phyloP scores from a whole-genome alignment of 176 grass and related monocot genomes.

The Tuctoria greenei region DNA sequence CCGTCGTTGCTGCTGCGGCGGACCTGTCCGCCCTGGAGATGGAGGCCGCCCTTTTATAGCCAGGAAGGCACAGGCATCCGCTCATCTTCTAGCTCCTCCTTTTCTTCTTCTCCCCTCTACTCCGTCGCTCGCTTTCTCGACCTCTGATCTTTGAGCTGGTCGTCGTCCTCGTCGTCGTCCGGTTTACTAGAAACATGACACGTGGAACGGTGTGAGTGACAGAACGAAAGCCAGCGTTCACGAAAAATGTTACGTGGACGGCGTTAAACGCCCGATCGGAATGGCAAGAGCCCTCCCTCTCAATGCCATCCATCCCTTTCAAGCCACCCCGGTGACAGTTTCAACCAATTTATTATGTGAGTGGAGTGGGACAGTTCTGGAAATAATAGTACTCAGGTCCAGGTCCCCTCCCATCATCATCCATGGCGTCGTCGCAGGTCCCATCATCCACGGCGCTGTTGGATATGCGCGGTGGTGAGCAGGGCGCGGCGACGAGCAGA shows the following conservation, averaged over 20 bases:
- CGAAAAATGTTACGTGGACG: not conserved
- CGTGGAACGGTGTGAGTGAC: not conserved
- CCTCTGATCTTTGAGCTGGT: not conserved
- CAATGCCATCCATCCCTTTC: not conserved
- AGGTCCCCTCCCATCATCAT: too few species aligned
- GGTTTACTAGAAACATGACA: conserved; percentile 31
- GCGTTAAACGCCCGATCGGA: not conserved
- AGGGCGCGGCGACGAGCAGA: too few species aligned
- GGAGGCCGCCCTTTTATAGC: conserved; percentile 18
- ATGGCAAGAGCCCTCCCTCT: not conserved
- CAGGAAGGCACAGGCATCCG: conserved; percentile 36
- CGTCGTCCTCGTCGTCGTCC: not conserved
- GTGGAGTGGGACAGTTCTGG: too few species aligned
- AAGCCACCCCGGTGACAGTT: too few species aligned
- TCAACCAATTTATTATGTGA: too few species aligned
- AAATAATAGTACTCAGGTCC: too few species aligned
- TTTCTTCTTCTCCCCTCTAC: not conserved
- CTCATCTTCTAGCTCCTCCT: conserved; percentile 32
- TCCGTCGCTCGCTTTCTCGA: not conserved
- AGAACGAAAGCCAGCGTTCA: not conserved
- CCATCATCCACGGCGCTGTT: too few species aligned
- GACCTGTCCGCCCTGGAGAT: not conserved
- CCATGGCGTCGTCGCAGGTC: too few species aligned
- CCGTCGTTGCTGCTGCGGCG: not conserved
- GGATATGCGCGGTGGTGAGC: too few species aligned